These are phyloP conservation scores for Cercospora sp. DNA, from an alignment of 2,329 filamentous ascomycete genomes.

Conservation along the genomic window DNA sequence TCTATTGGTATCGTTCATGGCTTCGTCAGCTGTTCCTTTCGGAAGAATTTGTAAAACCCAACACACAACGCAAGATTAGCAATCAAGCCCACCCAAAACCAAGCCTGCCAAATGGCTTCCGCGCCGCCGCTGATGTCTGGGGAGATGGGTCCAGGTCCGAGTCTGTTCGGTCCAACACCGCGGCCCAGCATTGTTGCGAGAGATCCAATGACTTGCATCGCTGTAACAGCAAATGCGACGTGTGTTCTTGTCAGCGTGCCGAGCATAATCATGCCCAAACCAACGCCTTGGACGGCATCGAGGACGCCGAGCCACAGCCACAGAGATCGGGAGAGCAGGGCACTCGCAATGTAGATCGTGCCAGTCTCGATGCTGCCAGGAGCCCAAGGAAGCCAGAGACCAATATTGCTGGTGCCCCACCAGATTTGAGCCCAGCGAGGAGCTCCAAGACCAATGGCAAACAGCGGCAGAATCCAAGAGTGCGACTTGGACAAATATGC, in stretches of 20 bases:
- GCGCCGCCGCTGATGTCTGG: slow-evolving; percentile 58
- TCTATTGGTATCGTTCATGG: slow-evolving; percentile 17
- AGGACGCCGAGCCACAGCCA: slow-evolving; percentile 68
- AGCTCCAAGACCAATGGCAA: slow-evolving; percentile 64
- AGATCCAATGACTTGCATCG: slow-evolving; percentile 62
- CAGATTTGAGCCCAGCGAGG: slow-evolving; percentile 67
- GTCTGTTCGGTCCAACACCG: slow-evolving; percentile 59
- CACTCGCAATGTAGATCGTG: slow-evolving; percentile 53
- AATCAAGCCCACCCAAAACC: slow-evolving; percentile 31
- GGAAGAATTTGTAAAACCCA: slow-evolving; percentile 31
- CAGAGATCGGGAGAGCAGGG: slow-evolving; percentile 57
- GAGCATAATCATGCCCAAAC: slow-evolving; percentile 66
- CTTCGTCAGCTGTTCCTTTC: slow-evolving; percentile 32
- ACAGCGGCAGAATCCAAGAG: slow-evolving; percentile 65
- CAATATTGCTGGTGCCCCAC: slow-evolving; percentile 62
- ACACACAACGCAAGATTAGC: slow-evolving; percentile 28
- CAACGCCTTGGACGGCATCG: slow-evolving; percentile 64
- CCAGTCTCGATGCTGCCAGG: slow-evolving; percentile 31
- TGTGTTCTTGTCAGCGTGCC: slow-evolving; percentile 63
- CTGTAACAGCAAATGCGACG: slow-evolving; percentile 60
- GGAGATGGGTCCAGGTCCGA: slow-evolving; percentile 62
- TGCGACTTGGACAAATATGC: slow-evolving; percentile 58
- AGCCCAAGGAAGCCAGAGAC: slow-evolving; percentile 62
- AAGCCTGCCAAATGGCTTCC: slow-evolving; percentile 31
- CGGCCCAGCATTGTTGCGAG: slow-evolving; percentile 61